Base-by-base conservation (phyloP, 768 basidiomycete species). In the Guyanaporus albipodus region DNA sequence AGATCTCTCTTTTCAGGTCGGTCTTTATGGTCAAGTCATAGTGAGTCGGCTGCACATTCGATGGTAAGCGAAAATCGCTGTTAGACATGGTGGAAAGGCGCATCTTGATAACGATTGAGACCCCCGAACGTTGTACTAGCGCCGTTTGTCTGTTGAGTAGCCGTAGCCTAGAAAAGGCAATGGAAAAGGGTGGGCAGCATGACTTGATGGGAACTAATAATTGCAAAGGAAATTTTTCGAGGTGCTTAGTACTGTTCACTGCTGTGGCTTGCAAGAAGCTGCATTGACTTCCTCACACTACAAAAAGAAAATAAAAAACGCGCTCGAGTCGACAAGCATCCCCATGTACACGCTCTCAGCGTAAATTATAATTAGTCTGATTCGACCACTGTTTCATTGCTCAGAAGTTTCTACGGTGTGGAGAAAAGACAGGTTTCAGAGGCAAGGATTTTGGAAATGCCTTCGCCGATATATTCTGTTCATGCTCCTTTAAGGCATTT, bases 11-110 rank as follows among this genome's bases (percentile, higher is more conserved):
- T 46, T 85, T 76, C 42, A 97, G 79, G 68, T 97, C 90, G 4
- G 91, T 93, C 59, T 78, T 80, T 61, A 93, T 69, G 37, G 80
- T 80, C 40, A 92, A 60, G 55, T 88, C 84, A 66, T 93, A 94
- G 62, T 92, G 88, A 7, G 67, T 75, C 11, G 89, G 83, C 56
- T 74, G 79, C 44, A 87, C 77, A 53, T 82, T 69, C 1, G 73
- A 73, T 17, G 87, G 86, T 43, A 91, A 77, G 56, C 87, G 81
- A 45, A 66, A 67, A 24, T 50, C 41, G 4, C 19, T 48, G 48
- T 28, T 36, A 27, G 59, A 45, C 54, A 53, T 53, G 22, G 49
- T 41, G 14, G 49, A 45, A 29, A 53, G 50, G 33, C 42, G 41
- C 9, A 40, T 38, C 47, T 42, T 49, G 35, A 44, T 21, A 26